Evolutionary conservation across 2,329 filamentous ascomycete genomes (phyloP).

Genomic region (Penicillium paneum): DNA sequence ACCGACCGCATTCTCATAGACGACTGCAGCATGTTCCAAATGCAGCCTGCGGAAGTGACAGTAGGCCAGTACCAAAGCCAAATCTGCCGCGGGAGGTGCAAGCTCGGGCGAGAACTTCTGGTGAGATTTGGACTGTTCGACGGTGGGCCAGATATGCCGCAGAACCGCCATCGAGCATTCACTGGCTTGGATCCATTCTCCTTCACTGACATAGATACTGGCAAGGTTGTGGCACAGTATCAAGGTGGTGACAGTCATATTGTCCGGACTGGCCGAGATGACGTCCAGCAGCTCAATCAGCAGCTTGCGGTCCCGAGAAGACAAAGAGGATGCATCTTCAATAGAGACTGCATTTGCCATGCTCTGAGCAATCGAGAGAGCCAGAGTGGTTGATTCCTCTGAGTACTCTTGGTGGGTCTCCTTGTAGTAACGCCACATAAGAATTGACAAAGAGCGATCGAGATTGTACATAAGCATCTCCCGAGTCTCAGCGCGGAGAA

Average conservation of each 20-base stretch:
- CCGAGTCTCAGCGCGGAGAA: constrained; percentile 31
- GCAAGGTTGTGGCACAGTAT: constrained; percentile 32
- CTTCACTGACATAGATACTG: constrained; percentile 32
- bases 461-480: constrained; percentile 33
- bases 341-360: constrained; percentile 24
- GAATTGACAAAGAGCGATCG: constrained; percentile 30
- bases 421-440: constrained; percentile 38
- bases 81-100: constrained; percentile 32
- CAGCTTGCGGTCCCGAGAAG: constrained; percentile 28
- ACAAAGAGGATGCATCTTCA: constrained; percentile 21
- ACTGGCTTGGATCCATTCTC: constrained; percentile 31
- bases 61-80: constrained; percentile 34
- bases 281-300: constrained; percentile 33
- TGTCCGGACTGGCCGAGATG: constrained; percentile 27
- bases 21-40: constrained; percentile 26
- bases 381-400: constrained; percentile 28
- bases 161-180: constrained; percentile 30
- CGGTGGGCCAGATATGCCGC: constrained; percentile 33
- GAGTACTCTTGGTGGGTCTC: constrained; percentile 31
- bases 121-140: constrained; percentile 30
- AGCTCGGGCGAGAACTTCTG: constrained; percentile 29
- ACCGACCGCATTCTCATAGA: constrained; percentile 37
- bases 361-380: constrained; percentile 28
- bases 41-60: constrained; percentile 35
- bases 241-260: constrained; percentile 27